These are phyloP conservation scores for Tolypocladium ophioglossoides DNA, from an alignment of 2,329 filamentous ascomycete genomes.

Conservation along the genomic window DNA sequence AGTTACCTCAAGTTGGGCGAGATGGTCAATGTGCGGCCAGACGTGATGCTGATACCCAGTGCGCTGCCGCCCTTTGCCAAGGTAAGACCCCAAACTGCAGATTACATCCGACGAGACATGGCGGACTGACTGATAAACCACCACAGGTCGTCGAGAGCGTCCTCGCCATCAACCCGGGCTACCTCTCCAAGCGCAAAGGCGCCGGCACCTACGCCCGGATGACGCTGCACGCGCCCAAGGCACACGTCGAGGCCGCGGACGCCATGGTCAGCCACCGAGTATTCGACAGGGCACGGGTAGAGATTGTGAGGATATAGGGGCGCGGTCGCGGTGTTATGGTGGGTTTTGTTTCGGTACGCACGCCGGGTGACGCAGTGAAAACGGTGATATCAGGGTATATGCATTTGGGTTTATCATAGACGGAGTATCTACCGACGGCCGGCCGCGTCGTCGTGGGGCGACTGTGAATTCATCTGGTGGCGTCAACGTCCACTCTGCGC, in stretches of 20 bases:
- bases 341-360: not conserved
- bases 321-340: not conserved
- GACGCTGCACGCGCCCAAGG: conserved; percentile 54
- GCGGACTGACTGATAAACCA: conserved; percentile 5
- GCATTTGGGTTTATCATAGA: not conserved
- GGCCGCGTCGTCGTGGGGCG: not conserved
- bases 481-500: conserved; percentile 36
- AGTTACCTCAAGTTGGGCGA: conserved; percentile 83
- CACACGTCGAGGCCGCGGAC: conserved; percentile 47
- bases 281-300: conserved; percentile 74
- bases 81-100: conserved; percentile 36
- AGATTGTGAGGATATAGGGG: conserved; percentile 66
- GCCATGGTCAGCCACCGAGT: conserved; percentile 62
- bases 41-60: conserved; percentile 76
- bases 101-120: not conserved
- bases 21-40: conserved; percentile 77
- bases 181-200: conserved; percentile 71
- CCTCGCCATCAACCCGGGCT: conserved; percentile 82
- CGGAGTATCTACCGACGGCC: not conserved
- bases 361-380: not conserved
- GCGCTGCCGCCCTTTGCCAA: conserved; percentile 78
- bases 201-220: conserved; percentile 80
- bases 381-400: not conserved
- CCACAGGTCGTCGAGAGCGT: conserved; percentile 79
- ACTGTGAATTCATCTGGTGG: conserved; percentile 14